Evolutionary conservation across 75 land plant species (phyloP).

Genomic region (Cryptomeria japonica): DNA sequence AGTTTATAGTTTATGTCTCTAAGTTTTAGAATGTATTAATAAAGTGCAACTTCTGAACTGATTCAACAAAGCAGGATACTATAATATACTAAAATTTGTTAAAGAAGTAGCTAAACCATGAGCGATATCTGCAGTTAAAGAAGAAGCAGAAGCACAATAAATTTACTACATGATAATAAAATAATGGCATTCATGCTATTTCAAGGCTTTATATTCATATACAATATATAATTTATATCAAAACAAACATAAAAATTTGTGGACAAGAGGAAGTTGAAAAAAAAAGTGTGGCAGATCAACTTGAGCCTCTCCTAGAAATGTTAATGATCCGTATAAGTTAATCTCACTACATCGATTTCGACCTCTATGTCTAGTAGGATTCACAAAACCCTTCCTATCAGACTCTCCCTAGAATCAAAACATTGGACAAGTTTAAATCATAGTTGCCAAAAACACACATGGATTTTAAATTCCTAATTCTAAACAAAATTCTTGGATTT

Average conservation of each 20-base stretch:
- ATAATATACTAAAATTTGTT: not conserved
- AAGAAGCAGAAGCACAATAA: not conserved
- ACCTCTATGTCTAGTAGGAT: not conserved
- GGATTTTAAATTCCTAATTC: too few species aligned
- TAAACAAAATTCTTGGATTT: too few species aligned
- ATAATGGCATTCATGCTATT: not conserved
- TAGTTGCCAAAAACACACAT: too few species aligned
- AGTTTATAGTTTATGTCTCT: not conserved
- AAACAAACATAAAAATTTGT: not conserved
- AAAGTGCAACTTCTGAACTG: not conserved
- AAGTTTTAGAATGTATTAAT: not conserved
- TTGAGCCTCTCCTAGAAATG: not conserved
- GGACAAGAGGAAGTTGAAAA: not conserved
- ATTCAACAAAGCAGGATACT: not conserved
- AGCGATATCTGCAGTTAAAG: not conserved
- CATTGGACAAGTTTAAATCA: too few species aligned
- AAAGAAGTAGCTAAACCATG: not conserved
- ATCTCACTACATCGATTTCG: not conserved
- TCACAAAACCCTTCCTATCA: not conserved
- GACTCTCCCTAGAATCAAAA: too few species aligned
- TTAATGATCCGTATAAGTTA: not conserved
- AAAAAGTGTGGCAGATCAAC: not conserved
- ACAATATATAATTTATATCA: not conserved
- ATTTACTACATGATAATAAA: not conserved
- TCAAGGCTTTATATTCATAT: not conserved